Evolutionary conservation across 2,329 filamentous ascomycete genomes (phyloP).

Genomic region (Fusarium floridanum): DNA sequence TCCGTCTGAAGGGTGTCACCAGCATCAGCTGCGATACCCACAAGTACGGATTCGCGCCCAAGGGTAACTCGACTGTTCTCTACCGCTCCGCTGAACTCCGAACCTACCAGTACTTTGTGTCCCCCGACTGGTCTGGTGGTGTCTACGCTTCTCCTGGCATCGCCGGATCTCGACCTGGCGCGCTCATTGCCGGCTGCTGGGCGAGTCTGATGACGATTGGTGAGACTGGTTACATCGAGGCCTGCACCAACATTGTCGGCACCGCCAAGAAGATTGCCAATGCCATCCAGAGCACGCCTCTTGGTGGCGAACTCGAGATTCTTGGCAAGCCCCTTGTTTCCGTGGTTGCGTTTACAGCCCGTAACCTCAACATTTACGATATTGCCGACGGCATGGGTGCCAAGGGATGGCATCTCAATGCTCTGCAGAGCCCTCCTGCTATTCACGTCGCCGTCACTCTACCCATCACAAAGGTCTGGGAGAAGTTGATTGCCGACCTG

Average conservation of each 20-base stretch:
- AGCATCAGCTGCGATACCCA: conserved; percentile 97
- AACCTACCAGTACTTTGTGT: conserved; percentile 96
- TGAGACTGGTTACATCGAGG: conserved; percentile 87
- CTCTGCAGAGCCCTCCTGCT: conserved; percentile 89
- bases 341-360: conserved; percentile 89
- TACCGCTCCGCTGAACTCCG: conserved; percentile 86
- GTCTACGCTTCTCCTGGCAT: conserved; percentile 95
- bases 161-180: conserved; percentile 91
- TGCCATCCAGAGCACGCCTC: conserved; percentile 77
- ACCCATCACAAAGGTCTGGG: conserved; percentile 84
- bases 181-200: conserved; percentile 97
- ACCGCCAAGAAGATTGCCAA: conserved; percentile 85
- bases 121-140: conserved; percentile 93
- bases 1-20: conserved; percentile 92
- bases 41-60: conserved; percentile 98
- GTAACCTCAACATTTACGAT: conserved; percentile 91
- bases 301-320: conserved; percentile 81
- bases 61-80: conserved; percentile 93
- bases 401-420: conserved; percentile 96
- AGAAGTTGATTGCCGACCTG: conserved; percentile 81
- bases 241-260: conserved; percentile 89
- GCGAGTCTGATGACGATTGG: conserved; percentile 89
- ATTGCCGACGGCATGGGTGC: conserved; percentile 88
- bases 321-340: conserved; percentile 89
- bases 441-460: conserved; percentile 95